phyloP scores from a whole-genome alignment of 345 rosid species.

The Rhizophora apiculata region DNA sequence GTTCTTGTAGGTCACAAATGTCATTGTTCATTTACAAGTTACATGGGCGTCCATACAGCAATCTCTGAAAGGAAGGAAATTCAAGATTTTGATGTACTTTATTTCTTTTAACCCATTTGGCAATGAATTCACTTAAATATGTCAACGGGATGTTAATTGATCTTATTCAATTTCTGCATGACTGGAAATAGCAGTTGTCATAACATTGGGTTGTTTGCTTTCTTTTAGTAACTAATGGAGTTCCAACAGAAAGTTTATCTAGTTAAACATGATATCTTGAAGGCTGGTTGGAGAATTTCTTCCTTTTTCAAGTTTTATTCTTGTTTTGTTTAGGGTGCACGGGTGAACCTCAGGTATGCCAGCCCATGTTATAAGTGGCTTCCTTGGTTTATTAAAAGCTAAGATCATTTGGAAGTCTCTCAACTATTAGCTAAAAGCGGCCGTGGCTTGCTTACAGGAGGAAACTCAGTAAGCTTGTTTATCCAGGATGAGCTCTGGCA shows the following conservation, averaged over 20 bases:
- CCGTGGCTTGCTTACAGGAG: background rate
- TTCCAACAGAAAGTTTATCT: background rate
- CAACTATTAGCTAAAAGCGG: background rate
- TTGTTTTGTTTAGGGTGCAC: background rate
- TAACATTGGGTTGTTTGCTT: background rate
- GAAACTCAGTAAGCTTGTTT: background rate
- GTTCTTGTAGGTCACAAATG: background rate
- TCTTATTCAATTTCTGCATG: too few relatives aligned
- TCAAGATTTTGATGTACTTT: background rate
- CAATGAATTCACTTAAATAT: too few relatives aligned
- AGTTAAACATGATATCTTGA: background rate
- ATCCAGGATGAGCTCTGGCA: background rate
- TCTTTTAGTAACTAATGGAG: background rate
- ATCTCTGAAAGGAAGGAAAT: background rate
- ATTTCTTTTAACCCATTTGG: too few relatives aligned
- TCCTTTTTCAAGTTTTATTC: background rate
- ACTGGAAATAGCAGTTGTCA: background rate
- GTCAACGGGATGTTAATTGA: background rate
- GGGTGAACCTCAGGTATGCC: background rate
- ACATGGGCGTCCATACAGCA: too few relatives aligned
- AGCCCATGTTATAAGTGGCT: background rate
- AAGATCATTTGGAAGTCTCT: background rate
- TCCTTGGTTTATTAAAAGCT: background rate
- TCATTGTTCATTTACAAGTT: background rate
- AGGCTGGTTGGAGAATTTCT: background rate